These are phyloP conservation scores for Cytidiella melzeri DNA, from an alignment of 768 basidiomycete species.

Conservation along the genomic window DNA sequence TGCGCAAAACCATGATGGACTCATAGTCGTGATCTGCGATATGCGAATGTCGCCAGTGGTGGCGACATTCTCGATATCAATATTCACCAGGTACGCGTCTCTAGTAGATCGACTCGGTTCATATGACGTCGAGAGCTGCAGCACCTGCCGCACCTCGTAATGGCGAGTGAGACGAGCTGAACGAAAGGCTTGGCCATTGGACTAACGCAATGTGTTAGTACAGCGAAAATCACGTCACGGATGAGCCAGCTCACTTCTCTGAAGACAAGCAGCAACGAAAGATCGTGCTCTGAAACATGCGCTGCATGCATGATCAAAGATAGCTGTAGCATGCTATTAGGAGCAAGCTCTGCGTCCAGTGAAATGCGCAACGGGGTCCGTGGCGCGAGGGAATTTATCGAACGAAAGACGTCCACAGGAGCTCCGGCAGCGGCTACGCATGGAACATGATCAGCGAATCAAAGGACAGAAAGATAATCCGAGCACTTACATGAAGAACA, in stretches of 20 bases:
- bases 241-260: constrained; percentile 56
- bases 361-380: constrained; percentile 43
- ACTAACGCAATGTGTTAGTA: too few relatives aligned
- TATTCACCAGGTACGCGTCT: constrained; percentile 43
- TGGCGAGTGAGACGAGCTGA: constrained; percentile 46
- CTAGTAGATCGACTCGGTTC: constrained; percentile 46
- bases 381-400: constrained; percentile 46
- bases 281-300: constrained; percentile 38
- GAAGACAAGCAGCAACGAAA: constrained; percentile 62
- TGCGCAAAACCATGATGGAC: constrained; percentile 61
- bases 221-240: too few relatives aligned
- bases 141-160: constrained; percentile 55
- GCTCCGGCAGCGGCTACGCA: neutral
- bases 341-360: constrained; percentile 30
- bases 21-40: constrained; percentile 56
- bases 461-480: too few relatives aligned
- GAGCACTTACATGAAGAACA: constrained; percentile 4
- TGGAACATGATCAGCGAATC: too few relatives aligned
- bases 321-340: constrained; percentile 47
- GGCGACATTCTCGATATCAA: constrained; percentile 52
- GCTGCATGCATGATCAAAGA: constrained; percentile 50
- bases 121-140: constrained; percentile 46
- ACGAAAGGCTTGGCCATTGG: constrained; percentile 45
- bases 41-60: constrained; percentile 38
- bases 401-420: constrained; percentile 34